phyloP scores from a whole-genome alignment of 1,284 basidiomycete genomes.

The Malassezia dermatis region DNA sequence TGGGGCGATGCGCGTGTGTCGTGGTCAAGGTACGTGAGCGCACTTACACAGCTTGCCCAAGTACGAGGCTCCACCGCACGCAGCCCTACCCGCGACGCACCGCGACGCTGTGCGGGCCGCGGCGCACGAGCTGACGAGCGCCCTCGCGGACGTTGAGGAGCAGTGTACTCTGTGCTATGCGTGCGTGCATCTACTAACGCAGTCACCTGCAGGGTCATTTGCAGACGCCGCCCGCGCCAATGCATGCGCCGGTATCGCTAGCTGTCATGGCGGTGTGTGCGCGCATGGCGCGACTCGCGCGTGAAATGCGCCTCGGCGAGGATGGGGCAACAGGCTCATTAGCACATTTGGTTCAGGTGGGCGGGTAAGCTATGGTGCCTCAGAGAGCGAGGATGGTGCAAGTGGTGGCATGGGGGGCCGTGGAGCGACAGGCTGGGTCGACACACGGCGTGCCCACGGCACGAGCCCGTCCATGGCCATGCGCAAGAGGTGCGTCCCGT shows the following conservation, averaged over 20 bases:
- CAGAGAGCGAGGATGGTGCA: neutral
- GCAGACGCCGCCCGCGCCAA: conserved; percentile 12
- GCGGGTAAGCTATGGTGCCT: neutral
- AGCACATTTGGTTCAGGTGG: neutral
- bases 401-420: neutral
- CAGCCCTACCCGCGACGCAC: neutral
- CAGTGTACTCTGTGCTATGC: neutral
- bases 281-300: neutral
- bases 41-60: conserved; percentile 5
- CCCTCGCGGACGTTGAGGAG: neutral
- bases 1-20: conserved; percentile 1
- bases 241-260: conserved; percentile 13
- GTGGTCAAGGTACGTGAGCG: conserved; percentile 1
- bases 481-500: conserved; percentile 25
- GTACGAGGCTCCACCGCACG: neutral
- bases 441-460: neutral
- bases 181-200: neutral
- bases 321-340: neutral
- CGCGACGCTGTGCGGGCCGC: neutral
- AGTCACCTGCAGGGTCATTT: conserved; percentile 6
- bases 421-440: neutral
- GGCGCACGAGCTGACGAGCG: neutral
- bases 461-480: conserved; percentile 2
- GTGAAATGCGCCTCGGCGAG: neutral
- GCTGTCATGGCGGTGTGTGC: conserved; percentile 7